Conservation (phyloP, 441 rosid genomes). For the Sinapis alba region DNA sequence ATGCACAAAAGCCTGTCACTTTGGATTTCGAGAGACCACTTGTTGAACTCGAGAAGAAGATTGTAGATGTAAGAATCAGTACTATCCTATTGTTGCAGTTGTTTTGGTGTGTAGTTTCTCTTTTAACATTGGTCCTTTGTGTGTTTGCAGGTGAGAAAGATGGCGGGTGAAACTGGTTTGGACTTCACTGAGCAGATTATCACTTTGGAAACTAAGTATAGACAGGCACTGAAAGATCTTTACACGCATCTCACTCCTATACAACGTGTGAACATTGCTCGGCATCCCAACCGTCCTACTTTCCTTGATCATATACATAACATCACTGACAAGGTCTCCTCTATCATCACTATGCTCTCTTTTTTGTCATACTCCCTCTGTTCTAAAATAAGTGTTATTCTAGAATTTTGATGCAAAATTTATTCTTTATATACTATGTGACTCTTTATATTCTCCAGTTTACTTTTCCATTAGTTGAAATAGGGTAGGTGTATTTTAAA, state of each 20-base stretch:
- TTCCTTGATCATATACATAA: constrained; percentile 90
- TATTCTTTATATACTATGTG: no score
- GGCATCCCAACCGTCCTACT: constrained; percentile 97
- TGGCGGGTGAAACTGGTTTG: constrained; percentile 87
- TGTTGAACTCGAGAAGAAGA: constrained; percentile 75
- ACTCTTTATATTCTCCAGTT: no score
- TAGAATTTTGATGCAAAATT: no score
- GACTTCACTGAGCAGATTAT: constrained; percentile 86
- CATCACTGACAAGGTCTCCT: constrained; percentile 88
- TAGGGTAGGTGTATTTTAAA: no score
- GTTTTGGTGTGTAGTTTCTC: constrained; percentile 5
- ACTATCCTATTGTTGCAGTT: background rate
- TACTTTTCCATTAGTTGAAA: no score
- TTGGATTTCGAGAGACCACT: constrained; percentile 94
- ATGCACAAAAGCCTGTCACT: constrained; percentile 76
- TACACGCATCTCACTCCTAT: constrained; percentile 82
- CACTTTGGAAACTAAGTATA: constrained; percentile 73
- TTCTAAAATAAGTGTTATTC: no score
- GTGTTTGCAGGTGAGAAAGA: constrained; percentile 78
- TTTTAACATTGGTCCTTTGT: background rate
- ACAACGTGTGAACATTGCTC: constrained; percentile 92
- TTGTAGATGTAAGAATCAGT: constrained; percentile 57
- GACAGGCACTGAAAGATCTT: constrained; percentile 81
- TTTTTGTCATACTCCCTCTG: background rate
- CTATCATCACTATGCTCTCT: constrained; percentile 62